These are phyloP conservation scores for Mycogone perniciosa DNA, from an alignment of 2,329 filamentous ascomycete genomes.

Conservation along the genomic window DNA sequence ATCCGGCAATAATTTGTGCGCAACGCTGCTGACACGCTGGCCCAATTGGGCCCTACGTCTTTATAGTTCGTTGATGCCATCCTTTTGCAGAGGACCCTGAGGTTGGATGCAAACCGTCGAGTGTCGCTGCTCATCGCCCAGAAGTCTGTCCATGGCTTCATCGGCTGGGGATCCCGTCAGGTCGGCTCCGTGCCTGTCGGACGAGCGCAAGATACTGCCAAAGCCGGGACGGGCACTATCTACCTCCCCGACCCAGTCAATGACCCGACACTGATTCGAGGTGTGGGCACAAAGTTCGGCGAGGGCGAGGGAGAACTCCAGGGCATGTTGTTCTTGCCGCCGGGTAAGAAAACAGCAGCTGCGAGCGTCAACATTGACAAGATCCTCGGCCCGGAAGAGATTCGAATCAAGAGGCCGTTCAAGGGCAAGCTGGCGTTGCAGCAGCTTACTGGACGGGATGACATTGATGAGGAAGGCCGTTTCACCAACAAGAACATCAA, in stretches of 20 bases:
- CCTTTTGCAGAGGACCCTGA: slow-evolving; percentile 84
- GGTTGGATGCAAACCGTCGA: slow-evolving; percentile 78
- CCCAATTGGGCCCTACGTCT: not conserved
- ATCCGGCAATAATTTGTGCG: not conserved
- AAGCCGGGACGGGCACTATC: slow-evolving; percentile 69
- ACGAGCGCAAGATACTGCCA: slow-evolving; percentile 82
- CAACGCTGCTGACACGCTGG: too few relatives aligned
- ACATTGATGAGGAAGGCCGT: slow-evolving; percentile 61
- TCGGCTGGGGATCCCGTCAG: slow-evolving; percentile 77
- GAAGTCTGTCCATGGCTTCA: slow-evolving; percentile 91
- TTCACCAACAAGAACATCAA: slow-evolving; percentile 50
- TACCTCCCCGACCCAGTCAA: slow-evolving; percentile 85
- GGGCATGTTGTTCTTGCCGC: slow-evolving; percentile 81
- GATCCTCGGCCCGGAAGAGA: slow-evolving; percentile 71
- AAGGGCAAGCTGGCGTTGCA: slow-evolving; percentile 66
- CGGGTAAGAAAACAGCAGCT: slow-evolving; percentile 66
- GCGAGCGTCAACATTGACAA: slow-evolving; percentile 79
- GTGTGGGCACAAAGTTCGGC: slow-evolving; percentile 78
- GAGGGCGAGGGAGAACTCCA: slow-evolving; percentile 63
- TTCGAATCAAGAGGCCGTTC: slow-evolving; percentile 82
- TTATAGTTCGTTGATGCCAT: slow-evolving; percentile 87
- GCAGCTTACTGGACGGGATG: slow-evolving; percentile 76
- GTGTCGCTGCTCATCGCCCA: slow-evolving; percentile 91
- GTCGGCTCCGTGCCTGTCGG: slow-evolving; percentile 91
- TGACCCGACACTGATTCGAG: slow-evolving; percentile 73